These are phyloP conservation scores for Hamamelis virginiana DNA, from an alignment of 164 flowering plant species.

Conservation along the genomic window DNA sequence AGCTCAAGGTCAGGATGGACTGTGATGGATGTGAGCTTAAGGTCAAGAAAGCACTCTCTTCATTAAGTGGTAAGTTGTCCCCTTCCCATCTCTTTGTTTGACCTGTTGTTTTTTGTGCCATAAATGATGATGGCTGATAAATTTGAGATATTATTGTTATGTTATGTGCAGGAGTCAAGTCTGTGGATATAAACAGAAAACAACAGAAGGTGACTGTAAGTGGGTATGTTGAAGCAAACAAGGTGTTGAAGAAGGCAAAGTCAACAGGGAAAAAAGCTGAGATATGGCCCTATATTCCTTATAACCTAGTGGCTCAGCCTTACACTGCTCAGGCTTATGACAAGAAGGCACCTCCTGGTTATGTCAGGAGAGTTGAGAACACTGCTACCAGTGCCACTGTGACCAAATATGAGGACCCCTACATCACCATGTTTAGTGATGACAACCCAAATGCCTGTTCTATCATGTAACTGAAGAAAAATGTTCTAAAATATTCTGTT, in stretches of 20 bases:
- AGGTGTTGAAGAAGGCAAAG: constrained; percentile 64
- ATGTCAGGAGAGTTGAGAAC: constrained; percentile 52
- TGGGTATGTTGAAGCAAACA: constrained; percentile 57
- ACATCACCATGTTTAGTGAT: constrained; percentile 62
- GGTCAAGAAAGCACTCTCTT: constrained; percentile 66
- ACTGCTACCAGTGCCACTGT: constrained; percentile 22
- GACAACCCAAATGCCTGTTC: constrained; percentile 74
- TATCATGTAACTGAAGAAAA: constrained; percentile 41
- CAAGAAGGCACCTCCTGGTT: constrained; percentile 77
- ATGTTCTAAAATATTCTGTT: neutral
- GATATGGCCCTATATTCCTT: constrained; percentile 74
- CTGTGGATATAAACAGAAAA: constrained; percentile 65
- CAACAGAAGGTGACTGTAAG: constrained; percentile 69
- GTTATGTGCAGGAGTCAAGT: constrained; percentile 46
- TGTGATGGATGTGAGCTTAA: constrained; percentile 82
- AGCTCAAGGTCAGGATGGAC: constrained; percentile 74
- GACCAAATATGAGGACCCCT: constrained; percentile 42
- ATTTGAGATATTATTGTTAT: neutral
- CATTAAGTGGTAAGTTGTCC: constrained; percentile 40
- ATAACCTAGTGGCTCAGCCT: constrained; percentile 60
- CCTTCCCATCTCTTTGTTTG: neutral
- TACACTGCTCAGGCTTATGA: constrained; percentile 51
- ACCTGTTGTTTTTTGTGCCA: neutral
- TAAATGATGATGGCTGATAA: neutral
- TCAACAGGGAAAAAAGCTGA: constrained; percentile 70